Conservation (phyloP, 2,329 filamentous ascomycete genomes). For the Verticillium longisporum region DNA sequence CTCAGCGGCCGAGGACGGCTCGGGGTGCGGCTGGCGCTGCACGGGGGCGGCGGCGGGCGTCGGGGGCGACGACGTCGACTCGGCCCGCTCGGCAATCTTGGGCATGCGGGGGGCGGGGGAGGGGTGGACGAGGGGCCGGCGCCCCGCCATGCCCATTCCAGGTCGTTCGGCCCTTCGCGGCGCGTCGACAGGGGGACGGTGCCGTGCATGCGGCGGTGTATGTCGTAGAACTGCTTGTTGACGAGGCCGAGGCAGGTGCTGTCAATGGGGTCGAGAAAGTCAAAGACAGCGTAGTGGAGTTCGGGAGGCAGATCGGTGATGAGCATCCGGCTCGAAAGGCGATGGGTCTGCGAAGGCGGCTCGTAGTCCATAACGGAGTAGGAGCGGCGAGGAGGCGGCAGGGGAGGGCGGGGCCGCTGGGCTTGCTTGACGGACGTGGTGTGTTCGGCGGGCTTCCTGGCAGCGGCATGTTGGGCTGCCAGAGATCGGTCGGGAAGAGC, state of each 20-base stretch:
- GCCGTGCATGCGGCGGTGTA: conserved; percentile 50
- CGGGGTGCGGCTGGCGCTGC: not conserved
- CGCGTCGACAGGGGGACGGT: conserved; percentile 50
- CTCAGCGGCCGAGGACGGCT: conserved; percentile 10
- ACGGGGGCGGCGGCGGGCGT: conserved; percentile 1
- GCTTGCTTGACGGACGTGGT: conserved; percentile 13
- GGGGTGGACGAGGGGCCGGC: conserved; percentile 35
- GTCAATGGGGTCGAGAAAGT: conserved; percentile 58
- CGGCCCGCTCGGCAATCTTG: not conserved
- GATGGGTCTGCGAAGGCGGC: conserved; percentile 40
- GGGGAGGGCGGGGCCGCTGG: conserved; percentile 20
- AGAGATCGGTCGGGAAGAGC: not conserved
- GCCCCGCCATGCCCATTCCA: conserved; percentile 58
- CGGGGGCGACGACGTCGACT: not conserved
- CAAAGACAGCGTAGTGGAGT: conserved; percentile 53
- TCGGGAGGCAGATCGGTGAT: conserved; percentile 50
- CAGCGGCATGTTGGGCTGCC: not conserved
- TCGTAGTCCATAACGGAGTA: conserved; percentile 57
- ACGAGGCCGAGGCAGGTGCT: conserved; percentile 55
- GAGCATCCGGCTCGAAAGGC: conserved; percentile 35
- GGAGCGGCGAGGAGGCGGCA: conserved; percentile 45
- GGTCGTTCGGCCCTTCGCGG: conserved; percentile 53
- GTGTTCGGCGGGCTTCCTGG: conserved; percentile 8
- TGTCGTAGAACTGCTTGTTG: conserved; percentile 49
- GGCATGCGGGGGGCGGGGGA: conserved; percentile 3